Evolutionary conservation across 1,284 basidiomycete species (phyloP).

Genomic region (Cutaneotrichosporon dermatis): DNA sequence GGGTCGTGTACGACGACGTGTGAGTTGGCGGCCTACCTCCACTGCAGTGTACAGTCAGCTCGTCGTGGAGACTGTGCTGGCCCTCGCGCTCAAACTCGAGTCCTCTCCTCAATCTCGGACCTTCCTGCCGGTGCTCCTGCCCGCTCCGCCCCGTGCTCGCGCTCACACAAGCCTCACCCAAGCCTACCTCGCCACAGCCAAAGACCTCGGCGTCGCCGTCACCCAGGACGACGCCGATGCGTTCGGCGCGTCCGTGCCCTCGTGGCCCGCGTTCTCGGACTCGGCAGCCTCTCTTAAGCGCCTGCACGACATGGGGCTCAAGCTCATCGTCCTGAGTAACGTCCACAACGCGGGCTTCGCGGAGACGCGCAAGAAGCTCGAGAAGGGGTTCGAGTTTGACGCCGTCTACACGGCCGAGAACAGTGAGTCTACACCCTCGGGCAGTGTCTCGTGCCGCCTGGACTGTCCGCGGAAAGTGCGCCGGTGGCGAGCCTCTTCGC

Average conservation of each 20-base stretch:
- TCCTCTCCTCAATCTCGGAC: too few species aligned
- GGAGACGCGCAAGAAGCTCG: conserved; percentile 27
- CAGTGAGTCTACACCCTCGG: conserved; percentile 27
- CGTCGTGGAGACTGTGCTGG: too few species aligned
- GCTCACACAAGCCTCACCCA: conserved; percentile 14
- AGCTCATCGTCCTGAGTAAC: conserved; percentile 34
- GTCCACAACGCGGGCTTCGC: conserved; percentile 33
- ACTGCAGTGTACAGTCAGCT: too few species aligned
- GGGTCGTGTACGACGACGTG: conserved; percentile 32
- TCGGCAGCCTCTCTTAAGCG: conserved; percentile 25
- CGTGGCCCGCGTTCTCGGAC: conserved; percentile 40
- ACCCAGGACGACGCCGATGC: conserved; percentile 16
- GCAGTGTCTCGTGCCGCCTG: too few species aligned
- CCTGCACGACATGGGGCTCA: conserved; percentile 27
- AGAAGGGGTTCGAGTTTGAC: conserved; percentile 29
- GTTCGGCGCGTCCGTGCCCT: conserved; percentile 27
- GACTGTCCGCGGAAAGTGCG: too few species aligned
- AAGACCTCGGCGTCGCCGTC: conserved; percentile 10
- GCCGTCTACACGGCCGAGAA: conserved; percentile 34
- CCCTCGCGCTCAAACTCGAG: too few species aligned
- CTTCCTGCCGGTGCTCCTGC: too few species aligned
- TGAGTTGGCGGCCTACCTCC: too few species aligned
- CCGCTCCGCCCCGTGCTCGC: too few species aligned
- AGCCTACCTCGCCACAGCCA: conserved; percentile 13
- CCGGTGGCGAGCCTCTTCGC: too few species aligned